phyloP scores from a whole-genome alignment of 805 yeast species.

The Saccharomycopsis fibuligera region DNA sequence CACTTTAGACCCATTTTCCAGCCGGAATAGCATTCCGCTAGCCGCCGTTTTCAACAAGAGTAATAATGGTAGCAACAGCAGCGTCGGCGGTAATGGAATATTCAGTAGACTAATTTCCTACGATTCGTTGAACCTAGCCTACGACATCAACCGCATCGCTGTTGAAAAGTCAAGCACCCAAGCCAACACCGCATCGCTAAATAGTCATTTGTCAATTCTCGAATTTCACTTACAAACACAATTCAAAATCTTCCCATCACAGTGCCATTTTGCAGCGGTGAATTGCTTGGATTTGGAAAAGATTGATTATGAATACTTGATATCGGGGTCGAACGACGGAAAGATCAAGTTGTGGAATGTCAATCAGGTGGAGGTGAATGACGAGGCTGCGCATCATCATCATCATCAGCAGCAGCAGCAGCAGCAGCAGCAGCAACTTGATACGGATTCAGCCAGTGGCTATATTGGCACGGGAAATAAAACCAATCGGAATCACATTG shows the following conservation, averaged over 20 bases:
- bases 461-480: too few relatives aligned
- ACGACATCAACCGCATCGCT: not conserved
- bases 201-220: not conserved
- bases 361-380: conserved; percentile 25
- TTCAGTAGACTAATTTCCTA: not conserved
- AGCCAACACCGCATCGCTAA: not conserved
- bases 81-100: not conserved
- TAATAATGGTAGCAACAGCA: not conserved
- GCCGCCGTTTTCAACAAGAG: not conserved
- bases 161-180: not conserved
- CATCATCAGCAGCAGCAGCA: too few relatives aligned
- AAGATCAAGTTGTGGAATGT: conserved; percentile 64
- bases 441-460: conserved; percentile 10
- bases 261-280: conserved; percentile 33
- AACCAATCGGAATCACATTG: conserved; percentile 13
- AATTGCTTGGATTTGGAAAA: conserved; percentile 55
- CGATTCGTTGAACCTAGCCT: not conserved
- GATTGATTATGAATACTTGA: conserved; percentile 37
- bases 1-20: not conserved
- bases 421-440: conserved; percentile 20
- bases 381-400: conserved; percentile 8
- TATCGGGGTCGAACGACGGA: conserved; percentile 73
- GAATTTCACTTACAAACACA: not conserved
- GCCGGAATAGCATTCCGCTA: not conserved
- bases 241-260: not conserved